Evolutionary conservation across 805 yeast species (phyloP), one percentile per base, ranked within the genome.

Genomic region (Candida montana): DNA sequence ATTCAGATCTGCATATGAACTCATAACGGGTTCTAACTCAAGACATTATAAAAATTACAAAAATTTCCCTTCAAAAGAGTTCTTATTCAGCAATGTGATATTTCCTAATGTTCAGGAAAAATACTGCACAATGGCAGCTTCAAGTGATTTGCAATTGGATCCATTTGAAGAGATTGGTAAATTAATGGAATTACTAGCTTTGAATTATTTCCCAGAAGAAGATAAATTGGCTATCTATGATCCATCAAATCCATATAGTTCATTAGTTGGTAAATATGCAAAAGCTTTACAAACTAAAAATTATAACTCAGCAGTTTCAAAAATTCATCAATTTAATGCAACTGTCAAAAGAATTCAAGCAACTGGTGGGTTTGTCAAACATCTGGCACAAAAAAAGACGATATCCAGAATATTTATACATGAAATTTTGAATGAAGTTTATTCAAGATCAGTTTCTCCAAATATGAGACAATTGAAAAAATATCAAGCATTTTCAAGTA

Each of bases 401-500:
- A 55, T 65, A 29, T 78, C 71, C 20, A 54, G 53, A 45, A 59
- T 61, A 54, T 65, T 77, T 20, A 57, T 81, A 39, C 90, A 84
- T 52, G 93, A 83, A 53, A 47, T 90, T 5, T 63, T 89, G 38
- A 75, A 82, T 43, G 81, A 84, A 51, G 75, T 83, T 3, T 90
- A 90, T 59, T 65, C 83, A 1, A 69, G 97, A 51, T 72, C 84
- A 1, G 91, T 90, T 7, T 79, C 95, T 2, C 93, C 95, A 0
- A 72, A 80, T 28, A 78, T 83, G 0, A 65, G 68, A 15, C 76
- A 75, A 41, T 66, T 90, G 41, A 72, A 81, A 40, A 68, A 75
- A 4, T 90, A 90, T 59, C 79, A 81, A 55, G 95, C 96, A 0
- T 90, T 90, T 57, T 85, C 96, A 7, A 89, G 85, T 49, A 85